phyloP scores from a whole-genome alignment of 352 stramenopile species.

The Phytophthora meadii region DNA sequence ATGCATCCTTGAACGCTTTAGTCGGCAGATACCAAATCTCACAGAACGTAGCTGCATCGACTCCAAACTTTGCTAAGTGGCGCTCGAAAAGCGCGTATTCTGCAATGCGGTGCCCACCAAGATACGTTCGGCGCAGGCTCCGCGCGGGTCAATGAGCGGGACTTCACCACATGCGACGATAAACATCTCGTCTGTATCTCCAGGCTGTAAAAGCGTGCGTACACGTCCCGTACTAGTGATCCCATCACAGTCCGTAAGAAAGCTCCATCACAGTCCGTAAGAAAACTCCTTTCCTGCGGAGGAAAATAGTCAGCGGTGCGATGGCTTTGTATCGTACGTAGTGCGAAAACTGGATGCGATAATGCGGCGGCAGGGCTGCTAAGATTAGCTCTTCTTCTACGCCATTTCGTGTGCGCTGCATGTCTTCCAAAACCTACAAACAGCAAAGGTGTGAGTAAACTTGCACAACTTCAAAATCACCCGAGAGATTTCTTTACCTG shows the following conservation, averaged over 20 bases:
- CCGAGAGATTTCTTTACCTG: slow-evolving; percentile 29
- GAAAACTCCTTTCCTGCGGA: slow-evolving; percentile 54
- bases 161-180: slow-evolving; percentile 58
- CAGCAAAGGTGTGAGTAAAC: not conserved
- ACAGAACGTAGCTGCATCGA: slow-evolving; percentile 54
- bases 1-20: slow-evolving; percentile 47
- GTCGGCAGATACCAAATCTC: slow-evolving; percentile 55
- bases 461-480: not conserved
- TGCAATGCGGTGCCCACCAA: slow-evolving; percentile 42
- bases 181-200: slow-evolving; percentile 61
- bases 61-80: slow-evolving; percentile 32
- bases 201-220: slow-evolving; percentile 34
- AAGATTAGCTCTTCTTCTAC: slow-evolving; percentile 62
- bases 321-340: slow-evolving; percentile 64
- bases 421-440: slow-evolving; percentile 59
- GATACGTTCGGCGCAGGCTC: slow-evolving; percentile 27
- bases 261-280: too few species aligned
- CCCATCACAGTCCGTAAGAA: slow-evolving; percentile 39
- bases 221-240: slow-evolving; percentile 55
- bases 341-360: slow-evolving; percentile 56
- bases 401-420: slow-evolving; percentile 70
- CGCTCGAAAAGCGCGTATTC: slow-evolving; percentile 61
- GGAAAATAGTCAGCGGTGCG: slow-evolving; percentile 53
- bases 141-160: slow-evolving; percentile 34
- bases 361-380: slow-evolving; percentile 52